Conservation (phyloP, 495 filamentous ascomycete species). For the Aspergillus panamensis region DNA sequence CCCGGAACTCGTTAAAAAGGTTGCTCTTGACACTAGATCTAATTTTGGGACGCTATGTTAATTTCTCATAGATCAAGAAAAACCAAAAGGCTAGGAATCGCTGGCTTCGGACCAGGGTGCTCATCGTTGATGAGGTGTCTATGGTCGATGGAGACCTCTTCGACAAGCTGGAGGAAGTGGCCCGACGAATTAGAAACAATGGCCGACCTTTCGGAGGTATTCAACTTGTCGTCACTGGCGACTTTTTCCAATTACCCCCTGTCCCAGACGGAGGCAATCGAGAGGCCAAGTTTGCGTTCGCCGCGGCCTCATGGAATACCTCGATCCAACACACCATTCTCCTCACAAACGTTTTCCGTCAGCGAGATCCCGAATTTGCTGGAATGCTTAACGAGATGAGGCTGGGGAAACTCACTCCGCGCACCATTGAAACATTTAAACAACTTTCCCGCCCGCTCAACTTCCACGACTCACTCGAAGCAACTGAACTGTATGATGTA, state of each 20-base stretch:
- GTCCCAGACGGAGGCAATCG: slow-evolving; percentile 72
- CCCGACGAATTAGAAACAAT: slow-evolving; percentile 76
- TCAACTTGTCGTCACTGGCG: slow-evolving; percentile 90
- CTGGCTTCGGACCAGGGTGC: slow-evolving; percentile 81
- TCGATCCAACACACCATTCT: slow-evolving; percentile 94
- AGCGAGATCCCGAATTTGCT: slow-evolving; percentile 89
- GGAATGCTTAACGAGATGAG: slow-evolving; percentile 97
- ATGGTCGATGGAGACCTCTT: slow-evolving; percentile 98
- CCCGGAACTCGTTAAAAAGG: slow-evolving; percentile 78
- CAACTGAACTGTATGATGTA: slow-evolving; percentile 74
- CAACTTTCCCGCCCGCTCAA: slow-evolving; percentile 63
- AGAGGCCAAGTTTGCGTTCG: slow-evolving; percentile 83
- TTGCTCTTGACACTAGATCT: slow-evolving; percentile 3
- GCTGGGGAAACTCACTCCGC: slow-evolving; percentile 68
- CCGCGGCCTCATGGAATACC: slow-evolving; percentile 85
- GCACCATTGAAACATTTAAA: slow-evolving; percentile 69
- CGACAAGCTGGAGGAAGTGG: slow-evolving; percentile 90
- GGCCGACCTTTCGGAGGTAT: slow-evolving; percentile 93
- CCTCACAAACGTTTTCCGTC: slow-evolving; percentile 92
- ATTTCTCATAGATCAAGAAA: slow-evolving; percentile 58
- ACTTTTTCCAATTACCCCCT: slow-evolving; percentile 96
- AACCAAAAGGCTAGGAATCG: slow-evolving; percentile 84
- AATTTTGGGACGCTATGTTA: not conserved
- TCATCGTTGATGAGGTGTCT: slow-evolving; percentile 93
- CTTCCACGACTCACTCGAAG: slow-evolving; percentile 74